Conservation (phyloP, 2,329 filamentous ascomycete genomes). For the Fusarium irregulare region DNA sequence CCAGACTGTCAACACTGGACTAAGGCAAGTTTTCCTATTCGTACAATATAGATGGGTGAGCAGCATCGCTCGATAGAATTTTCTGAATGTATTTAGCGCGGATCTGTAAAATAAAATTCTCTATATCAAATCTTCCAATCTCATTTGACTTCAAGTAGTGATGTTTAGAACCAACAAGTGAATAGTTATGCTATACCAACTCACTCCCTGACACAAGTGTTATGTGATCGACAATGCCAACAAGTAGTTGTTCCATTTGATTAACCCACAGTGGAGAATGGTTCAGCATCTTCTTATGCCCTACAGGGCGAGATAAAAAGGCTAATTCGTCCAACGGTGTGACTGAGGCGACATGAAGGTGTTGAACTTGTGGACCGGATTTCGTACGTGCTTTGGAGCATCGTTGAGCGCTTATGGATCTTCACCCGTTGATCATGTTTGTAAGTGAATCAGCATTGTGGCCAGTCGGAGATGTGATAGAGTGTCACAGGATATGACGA, state of each 20-base stretch:
- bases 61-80: not conserved
- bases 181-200: not conserved
- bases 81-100: constrained; percentile 28
- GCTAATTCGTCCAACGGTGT: not conserved
- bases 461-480: not conserved
- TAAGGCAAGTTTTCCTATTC: not conserved
- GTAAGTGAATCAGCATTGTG: not conserved
- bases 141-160: not conserved
- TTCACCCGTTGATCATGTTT: not conserved
- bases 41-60: constrained; percentile 3
- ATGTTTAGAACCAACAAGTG: not conserved
- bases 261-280: not conserved
- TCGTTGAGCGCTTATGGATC: not conserved
- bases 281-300: not conserved
- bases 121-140: not conserved
- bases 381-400: not conserved
- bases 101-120: constrained; percentile 9
- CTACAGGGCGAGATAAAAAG: not conserved
- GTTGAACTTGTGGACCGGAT: not conserved
- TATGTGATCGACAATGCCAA: not conserved
- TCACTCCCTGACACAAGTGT: not conserved
- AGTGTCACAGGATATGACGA: not conserved
- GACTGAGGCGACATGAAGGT: not conserved
- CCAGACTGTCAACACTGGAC: not conserved
- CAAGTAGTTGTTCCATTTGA: not conserved